A percentile compares a stretch with the other conserved stretches of the same genome.
These are phyloP conservation scores for Penicillium brasilianum DNA, from an alignment of 2,329 filamentous ascomycete species.

Conservation along the genomic window DNA sequence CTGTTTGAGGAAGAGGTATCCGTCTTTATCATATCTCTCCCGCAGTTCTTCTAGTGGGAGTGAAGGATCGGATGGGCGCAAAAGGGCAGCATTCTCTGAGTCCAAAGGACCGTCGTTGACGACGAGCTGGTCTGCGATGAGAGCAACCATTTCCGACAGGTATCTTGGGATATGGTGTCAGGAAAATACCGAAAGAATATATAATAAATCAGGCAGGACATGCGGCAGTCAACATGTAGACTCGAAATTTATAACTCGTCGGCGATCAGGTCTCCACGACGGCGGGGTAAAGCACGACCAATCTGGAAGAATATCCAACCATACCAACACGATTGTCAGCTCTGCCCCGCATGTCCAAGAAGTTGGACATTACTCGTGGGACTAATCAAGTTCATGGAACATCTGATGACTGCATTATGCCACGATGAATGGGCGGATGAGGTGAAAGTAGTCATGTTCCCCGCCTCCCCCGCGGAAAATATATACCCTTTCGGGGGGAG, in stretches of 20 bases:
- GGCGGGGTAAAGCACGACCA: conserved; percentile 16
- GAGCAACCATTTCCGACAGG: conserved; percentile 27
- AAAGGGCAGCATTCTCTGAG: conserved; percentile 49
- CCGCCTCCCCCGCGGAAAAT: conserved; percentile 14
- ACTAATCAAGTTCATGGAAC: conserved; percentile 5
- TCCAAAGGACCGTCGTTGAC: conserved; percentile 55
- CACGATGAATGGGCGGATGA: neutral
- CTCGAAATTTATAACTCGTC: conserved; percentile 4
- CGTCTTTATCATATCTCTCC: conserved; percentile 54
- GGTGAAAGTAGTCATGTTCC: conserved; percentile 5
- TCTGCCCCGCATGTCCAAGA: conserved; percentile 16
- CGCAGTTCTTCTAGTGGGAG: conserved; percentile 56
- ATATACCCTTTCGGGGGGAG: neutral
- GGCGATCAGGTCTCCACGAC: conserved; percentile 2
- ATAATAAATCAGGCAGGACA: neutral
- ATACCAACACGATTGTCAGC: conserved; percentile 9
- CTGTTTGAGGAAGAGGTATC: conserved; percentile 62
- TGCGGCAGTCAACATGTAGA: neutral
- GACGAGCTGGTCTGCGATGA: conserved; percentile 36
- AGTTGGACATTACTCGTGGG: conserved; percentile 9
- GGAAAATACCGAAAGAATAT: neutral
- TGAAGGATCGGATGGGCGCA: conserved; percentile 51
- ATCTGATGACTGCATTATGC: conserved; percentile 10
- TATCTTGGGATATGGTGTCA: neutral
- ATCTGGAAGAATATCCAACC: conserved; percentile 16